Conservation (phyloP, 1,284 basidiomycete species). For the Sanghuangporus weigelae region DNA sequence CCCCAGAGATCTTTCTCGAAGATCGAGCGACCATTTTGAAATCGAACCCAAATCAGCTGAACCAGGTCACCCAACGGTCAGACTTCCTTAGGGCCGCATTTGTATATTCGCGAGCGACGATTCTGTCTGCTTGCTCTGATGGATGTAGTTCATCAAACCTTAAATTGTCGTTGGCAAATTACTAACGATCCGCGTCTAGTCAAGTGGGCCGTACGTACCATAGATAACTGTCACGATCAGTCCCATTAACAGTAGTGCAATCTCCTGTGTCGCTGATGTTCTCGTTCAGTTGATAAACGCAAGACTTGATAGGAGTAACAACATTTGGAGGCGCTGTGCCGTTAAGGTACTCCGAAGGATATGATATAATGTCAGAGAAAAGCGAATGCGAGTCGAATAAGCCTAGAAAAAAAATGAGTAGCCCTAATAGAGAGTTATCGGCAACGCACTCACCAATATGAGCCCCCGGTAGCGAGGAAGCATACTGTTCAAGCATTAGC, state of each 20-base stretch:
- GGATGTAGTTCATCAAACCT: conserved; percentile 27
- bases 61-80: conserved; percentile 27
- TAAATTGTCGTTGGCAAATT: neutral
- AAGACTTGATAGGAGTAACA: conserved; percentile 27
- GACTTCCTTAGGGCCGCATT: conserved; percentile 23
- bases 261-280: conserved; percentile 13
- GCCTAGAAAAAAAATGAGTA: conserved; percentile 19
- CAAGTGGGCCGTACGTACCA: conserved; percentile 21
- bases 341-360: conserved; percentile 30
- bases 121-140: conserved; percentile 30
- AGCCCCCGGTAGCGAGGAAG: conserved; percentile 30
- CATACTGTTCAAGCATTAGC: conserved; percentile 29
- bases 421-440: neutral
- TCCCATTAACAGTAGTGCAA: conserved; percentile 26
- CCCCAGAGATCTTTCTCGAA: neutral
- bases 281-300: conserved; percentile 24
- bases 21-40: neutral
- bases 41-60: conserved; percentile 23
- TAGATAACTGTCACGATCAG: conserved; percentile 29
- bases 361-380: conserved; percentile 30
- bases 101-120: conserved; percentile 28
- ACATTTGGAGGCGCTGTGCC: conserved; percentile 32
- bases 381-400: conserved; percentile 32
- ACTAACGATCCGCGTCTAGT: neutral
- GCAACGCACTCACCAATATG: conserved; percentile 28